These are phyloP conservation scores for Sinapis alba DNA, from an alignment of 441 rosid genomes.

Conservation along the genomic window DNA sequence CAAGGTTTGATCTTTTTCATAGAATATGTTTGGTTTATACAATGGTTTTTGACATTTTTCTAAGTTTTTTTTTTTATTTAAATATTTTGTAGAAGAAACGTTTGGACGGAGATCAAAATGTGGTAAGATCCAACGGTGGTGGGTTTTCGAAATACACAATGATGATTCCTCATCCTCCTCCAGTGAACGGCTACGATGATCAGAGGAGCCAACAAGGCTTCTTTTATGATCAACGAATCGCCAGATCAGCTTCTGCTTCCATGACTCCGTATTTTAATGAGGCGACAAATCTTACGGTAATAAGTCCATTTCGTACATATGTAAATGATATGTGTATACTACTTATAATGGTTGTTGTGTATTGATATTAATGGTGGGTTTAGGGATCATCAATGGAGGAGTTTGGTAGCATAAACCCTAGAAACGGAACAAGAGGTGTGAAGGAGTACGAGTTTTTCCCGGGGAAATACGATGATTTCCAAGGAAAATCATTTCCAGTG, in stretches of 20 bases:
- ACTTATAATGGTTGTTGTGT: not conserved
- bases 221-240: constrained; percentile 24
- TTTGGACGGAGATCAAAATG: constrained; percentile 36
- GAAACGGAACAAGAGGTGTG: constrained; percentile 34
- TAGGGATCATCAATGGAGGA: constrained; percentile 39
- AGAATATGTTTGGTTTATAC: not conserved
- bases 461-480: constrained; percentile 44
- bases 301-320: not conserved
- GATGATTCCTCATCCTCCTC: constrained; percentile 24
- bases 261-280: constrained; percentile 1
- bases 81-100: constrained; percentile 35
- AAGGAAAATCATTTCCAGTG: constrained; percentile 47
- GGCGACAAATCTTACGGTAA: constrained; percentile 7
- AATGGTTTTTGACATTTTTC: not conserved
- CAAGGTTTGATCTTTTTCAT: constrained; percentile 58
- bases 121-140: constrained; percentile 30
- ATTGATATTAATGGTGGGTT: constrained; percentile 4
- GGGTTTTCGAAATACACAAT: constrained; percentile 30
- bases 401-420: constrained; percentile 42
- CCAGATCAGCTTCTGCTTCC: constrained; percentile 32
- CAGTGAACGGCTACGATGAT: constrained; percentile 36
- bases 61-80: constrained; percentile 5
- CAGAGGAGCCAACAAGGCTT: constrained; percentile 21
- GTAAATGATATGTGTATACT: not conserved
- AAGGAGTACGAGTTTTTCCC: constrained; percentile 80